Base-by-base conservation (phyloP, 2,329 filamentous ascomycete species). In the Paracamarosporium sp. region DNA sequence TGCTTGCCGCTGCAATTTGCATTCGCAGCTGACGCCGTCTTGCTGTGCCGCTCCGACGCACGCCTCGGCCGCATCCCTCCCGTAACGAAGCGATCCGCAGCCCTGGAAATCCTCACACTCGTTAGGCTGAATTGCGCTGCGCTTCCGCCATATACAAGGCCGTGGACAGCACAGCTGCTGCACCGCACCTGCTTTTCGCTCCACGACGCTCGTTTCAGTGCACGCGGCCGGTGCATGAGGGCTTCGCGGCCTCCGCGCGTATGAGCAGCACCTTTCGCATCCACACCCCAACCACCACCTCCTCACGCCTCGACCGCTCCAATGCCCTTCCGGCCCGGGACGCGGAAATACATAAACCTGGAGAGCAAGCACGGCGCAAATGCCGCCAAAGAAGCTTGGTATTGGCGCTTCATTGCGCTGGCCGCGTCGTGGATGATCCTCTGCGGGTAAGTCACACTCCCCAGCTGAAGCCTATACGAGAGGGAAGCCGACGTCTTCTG, bases 391-490 rank as follows among this genome's bases (percentile, higher is more conserved):
- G 70, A 67, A 35, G 69, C 80, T 40, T 82, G 80, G 81, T 82
- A 83, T 63, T 83, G 81, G 81, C 76, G 77, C 56, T 63, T 79
- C 24, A 72, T 79, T 33, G 79, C 80, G 8, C 68, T 79, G 6
- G 69, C 72, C 2, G 77, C 80, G 22, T 78, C 77, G 30, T 79
- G 80, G 72, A 79, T 82, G 77, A 79, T 83, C 45, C 62, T 83
- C 28, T 81, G 79, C 70, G 81, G 80, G 77, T 81, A 69, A 55
- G 78, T 69, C 28, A 24, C 43, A 25, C n/a, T 20, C 22, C 27
- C 9, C 56, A 47, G 41, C 46, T 50, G 48, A 36, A 50, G 15
- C 8, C 25, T 27, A 24, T 28, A 7, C 36, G 51, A 50, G 27
- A 24, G 41, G 43, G 38, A 60, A 47, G 54, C 64, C 70, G 56